phyloP scores from a whole-genome alignment of 2,329 filamentous ascomycete species.

The Cytospora leucostoma region DNA sequence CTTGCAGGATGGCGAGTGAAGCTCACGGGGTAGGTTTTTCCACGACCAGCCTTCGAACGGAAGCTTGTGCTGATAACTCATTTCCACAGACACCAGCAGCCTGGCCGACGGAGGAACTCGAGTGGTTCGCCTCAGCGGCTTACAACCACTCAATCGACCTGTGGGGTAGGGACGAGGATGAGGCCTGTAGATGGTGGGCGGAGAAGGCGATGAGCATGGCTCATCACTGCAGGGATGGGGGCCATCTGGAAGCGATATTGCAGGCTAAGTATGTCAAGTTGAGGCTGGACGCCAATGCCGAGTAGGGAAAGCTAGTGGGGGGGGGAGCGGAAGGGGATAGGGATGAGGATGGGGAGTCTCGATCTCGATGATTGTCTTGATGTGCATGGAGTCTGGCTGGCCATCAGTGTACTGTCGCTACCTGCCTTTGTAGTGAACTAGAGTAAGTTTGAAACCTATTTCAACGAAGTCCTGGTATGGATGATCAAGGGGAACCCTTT shows the following conservation, averaged over 20 bases:
- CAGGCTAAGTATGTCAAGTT: constrained; percentile 48
- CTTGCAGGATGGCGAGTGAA: constrained; percentile 53
- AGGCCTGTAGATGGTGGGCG: constrained; percentile 61
- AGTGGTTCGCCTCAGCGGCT: constrained; percentile 70
- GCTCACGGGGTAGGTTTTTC: constrained; percentile 46
- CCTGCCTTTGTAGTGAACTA: too few relatives aligned
- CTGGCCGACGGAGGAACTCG: constrained; percentile 69
- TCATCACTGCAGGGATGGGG: constrained; percentile 57
- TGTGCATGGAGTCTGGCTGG: not conserved
- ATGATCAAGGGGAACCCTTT: too few relatives aligned
- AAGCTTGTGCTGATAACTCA: constrained; percentile 14
- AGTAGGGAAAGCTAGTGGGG: not conserved
- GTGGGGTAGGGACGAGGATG: constrained; percentile 57
- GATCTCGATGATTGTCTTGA: not conserved
- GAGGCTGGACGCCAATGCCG: constrained; percentile 30
- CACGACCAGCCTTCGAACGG: constrained; percentile 35
- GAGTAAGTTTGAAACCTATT: too few relatives aligned
- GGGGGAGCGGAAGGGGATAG: too few relatives aligned
- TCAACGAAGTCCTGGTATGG: too few relatives aligned
- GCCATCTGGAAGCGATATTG: constrained; percentile 46
- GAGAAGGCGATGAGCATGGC: constrained; percentile 64
- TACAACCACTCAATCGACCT: constrained; percentile 73
- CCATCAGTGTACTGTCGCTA: too few relatives aligned
- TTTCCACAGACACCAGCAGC: constrained; percentile 26
- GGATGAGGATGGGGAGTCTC: not conserved